Evolutionary conservation across 2,329 filamentous ascomycete species (phyloP).

Genomic region (Chrysoporthe deuterocubensis): DNA sequence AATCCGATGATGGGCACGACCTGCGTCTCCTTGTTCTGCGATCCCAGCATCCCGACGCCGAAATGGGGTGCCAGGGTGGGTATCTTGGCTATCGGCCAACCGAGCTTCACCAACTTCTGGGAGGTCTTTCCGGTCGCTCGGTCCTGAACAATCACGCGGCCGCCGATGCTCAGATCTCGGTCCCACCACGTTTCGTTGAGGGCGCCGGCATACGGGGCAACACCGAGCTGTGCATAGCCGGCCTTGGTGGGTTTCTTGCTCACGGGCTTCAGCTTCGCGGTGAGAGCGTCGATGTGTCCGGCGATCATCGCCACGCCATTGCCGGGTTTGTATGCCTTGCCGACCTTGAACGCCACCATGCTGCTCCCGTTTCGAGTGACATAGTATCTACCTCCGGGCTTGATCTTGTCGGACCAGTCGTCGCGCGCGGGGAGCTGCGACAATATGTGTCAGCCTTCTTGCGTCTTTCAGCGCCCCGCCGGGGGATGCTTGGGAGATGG

Average conservation of each 20-base stretch:
- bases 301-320: conserved; percentile 88
- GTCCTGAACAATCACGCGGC: conserved; percentile 83
- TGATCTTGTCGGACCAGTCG: conserved; percentile 73
- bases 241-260: conserved; percentile 82
- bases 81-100: conserved; percentile 90
- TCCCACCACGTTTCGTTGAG: conserved; percentile 97
- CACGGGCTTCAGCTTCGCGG: conserved; percentile 88
- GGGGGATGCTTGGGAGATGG: no score
- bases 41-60: conserved; percentile 71
- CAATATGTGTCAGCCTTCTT: conserved; percentile 28
- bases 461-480: background rate
- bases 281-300: conserved; percentile 91
- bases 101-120: conserved; percentile 83
- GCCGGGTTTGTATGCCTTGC: conserved; percentile 78
- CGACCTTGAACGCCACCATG: conserved; percentile 83
- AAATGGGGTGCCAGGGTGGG: conserved; percentile 95
- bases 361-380: conserved; percentile 83
- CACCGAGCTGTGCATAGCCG: conserved; percentile 86
- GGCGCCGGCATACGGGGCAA: conserved; percentile 89
- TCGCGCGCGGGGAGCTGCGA: conserved; percentile 75
- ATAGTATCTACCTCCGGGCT: conserved; percentile 87
- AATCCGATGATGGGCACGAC: conserved; percentile 93
- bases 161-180: conserved; percentile 87
- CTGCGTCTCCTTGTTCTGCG: conserved; percentile 84
- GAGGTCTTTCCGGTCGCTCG: conserved; percentile 73